Percentiles rank a stretch among this genome's conserved stretches.
These are phyloP conservation scores for Trichocladium antarcticum DNA, from an alignment of 495 filamentous ascomycete genomes.

Conservation along the genomic window DNA sequence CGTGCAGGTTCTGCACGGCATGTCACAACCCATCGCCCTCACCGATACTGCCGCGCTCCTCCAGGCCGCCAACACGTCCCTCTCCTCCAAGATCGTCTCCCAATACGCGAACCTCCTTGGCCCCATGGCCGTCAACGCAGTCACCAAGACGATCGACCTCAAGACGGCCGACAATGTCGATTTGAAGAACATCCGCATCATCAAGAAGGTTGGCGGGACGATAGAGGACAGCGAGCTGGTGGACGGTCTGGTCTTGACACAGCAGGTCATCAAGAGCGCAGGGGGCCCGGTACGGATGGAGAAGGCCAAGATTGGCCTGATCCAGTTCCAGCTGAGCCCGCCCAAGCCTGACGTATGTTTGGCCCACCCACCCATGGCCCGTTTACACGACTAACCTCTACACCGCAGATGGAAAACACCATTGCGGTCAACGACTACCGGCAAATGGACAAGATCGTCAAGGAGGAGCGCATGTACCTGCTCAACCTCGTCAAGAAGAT, in stretches of 20 bases:
- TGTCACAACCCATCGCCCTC: slow-evolving; percentile 89
- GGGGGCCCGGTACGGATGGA: slow-evolving; percentile 89
- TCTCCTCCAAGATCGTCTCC: slow-evolving; percentile 97
- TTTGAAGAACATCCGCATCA: slow-evolving; percentile 84
- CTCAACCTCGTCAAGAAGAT: slow-evolving; percentile 99
- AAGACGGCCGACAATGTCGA: slow-evolving; percentile 96
- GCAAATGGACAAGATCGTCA: slow-evolving; percentile 99
- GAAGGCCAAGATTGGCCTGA: slow-evolving; percentile 92
- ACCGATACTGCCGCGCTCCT: slow-evolving; percentile 80
- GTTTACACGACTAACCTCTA: slow-evolving; percentile 4
- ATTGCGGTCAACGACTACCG: slow-evolving; percentile 98
- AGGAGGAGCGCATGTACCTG: slow-evolving; percentile 95
- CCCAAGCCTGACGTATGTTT: slow-evolving; percentile 85
- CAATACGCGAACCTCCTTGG: slow-evolving; percentile 88
- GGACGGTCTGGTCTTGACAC: slow-evolving; percentile 86
- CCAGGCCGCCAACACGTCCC: slow-evolving; percentile 91
- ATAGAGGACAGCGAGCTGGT: slow-evolving; percentile 98
- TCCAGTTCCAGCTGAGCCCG: slow-evolving; percentile 96
- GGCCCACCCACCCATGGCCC: neutral
- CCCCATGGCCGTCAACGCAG: slow-evolving; percentile 93
- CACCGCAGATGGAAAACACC: slow-evolving; percentile 86
- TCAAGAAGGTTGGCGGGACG: slow-evolving; percentile 96
- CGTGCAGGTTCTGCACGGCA: slow-evolving; percentile 82
- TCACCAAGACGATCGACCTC: slow-evolving; percentile 85
- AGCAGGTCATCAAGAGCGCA: slow-evolving; percentile 84